phyloP scores from a whole-genome alignment of 176 grass and related monocot species.

The Oryza brachyantha region DNA sequence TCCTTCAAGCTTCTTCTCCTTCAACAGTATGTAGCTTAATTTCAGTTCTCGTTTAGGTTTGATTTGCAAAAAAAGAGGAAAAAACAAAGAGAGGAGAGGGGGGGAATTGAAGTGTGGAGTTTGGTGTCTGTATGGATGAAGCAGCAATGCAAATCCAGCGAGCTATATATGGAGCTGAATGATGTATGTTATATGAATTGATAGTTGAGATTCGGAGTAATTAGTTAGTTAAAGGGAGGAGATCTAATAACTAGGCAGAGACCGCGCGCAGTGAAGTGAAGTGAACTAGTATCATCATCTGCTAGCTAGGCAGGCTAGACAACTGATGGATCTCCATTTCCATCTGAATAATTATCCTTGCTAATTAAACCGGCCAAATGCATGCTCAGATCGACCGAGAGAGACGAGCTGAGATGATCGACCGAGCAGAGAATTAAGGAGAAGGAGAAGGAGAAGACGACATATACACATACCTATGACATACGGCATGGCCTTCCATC shows the following conservation, averaged over 20 bases:
- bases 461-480: conserved; percentile 45
- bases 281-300: too few species aligned
- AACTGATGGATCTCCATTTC: neutral
- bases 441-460: neutral
- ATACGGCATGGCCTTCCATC: conserved; percentile 83
- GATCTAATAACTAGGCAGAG: too few species aligned
- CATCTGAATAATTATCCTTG: neutral
- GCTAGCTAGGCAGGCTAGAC: too few species aligned
- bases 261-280: neutral
- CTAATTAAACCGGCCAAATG: too few species aligned
- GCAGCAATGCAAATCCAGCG: neutral
- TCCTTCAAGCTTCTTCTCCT: too few species aligned
- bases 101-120: neutral
- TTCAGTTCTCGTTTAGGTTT: neutral
- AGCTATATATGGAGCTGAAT: too few species aligned
- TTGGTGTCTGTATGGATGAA: neutral
- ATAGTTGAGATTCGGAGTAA: neutral
- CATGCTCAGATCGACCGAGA: neutral
- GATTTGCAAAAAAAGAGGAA: neutral
- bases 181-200: neutral
- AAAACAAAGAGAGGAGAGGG: too few species aligned
- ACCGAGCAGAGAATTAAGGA: neutral
- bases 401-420: neutral
- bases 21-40: too few species aligned
- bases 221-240: neutral